Evolutionary conservation across 371 early-diverging fungal species (phyloP), one percentile per base, ranked within the genome.

Genomic region (Gilbertella persicaria): DNA sequence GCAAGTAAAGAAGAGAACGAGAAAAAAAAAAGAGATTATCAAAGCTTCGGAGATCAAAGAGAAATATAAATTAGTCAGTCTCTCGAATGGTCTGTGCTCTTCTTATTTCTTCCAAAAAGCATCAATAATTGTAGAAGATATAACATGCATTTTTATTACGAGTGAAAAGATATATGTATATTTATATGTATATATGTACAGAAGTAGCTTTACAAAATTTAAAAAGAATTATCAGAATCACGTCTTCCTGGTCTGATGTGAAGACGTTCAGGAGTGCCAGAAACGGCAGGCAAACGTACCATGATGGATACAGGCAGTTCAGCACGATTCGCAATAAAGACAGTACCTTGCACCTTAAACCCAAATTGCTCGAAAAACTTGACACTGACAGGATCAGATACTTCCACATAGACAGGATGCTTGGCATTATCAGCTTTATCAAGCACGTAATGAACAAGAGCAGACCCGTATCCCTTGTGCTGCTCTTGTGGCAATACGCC

Each of bases 381-480:
- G 17, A 95, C 88, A 5, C 93, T 93, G 37, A 89, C 89, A 81
- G 92, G 87, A 64, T 96, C 95, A 55, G 93, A 92, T 55, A 95
- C 73, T 45, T 73, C 69, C 12, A 66, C 71, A 24, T 64, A 94
- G 10, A 92, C 90, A 0, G 98, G 96, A 59, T 95, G 91, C 49
- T 96, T 96, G 45, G 84, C 84, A 0, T 81, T 71, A 56, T 98
- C 96, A 36, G 77, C 77, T 20, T 71, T 73, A 35, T 65, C 58
- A 0, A 67, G 51, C 0, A 71, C 67, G 41, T 71, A 49, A 9
- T 54, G 53, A 6, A 77, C 45, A 6, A 77, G 53, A 16, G 73
- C 69, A 1, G 67, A 44, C 1, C 71, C 77, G 24, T 69, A 62
- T 0, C 77, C 77, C 26, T 77, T 77, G 33, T 67, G 71, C 43